Percentiles rank a stretch among this genome's conserved stretches.
Conservation (phyloP, 345 rosid species). For the Laguncularia racemosa region DNA sequence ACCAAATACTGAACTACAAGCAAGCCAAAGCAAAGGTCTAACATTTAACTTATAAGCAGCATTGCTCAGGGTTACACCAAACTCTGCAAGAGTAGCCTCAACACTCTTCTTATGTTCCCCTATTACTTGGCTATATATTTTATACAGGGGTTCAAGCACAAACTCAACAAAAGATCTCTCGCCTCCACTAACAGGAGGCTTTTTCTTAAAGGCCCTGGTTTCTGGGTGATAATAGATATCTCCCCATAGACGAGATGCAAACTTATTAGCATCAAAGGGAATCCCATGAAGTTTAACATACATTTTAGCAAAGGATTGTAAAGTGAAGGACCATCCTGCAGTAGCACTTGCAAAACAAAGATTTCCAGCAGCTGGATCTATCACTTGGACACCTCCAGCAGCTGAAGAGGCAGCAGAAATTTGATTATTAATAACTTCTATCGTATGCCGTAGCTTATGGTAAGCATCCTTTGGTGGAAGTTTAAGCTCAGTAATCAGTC, state of each 20-base stretch:
- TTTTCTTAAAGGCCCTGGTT: constrained; percentile 61
- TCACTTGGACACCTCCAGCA: constrained; percentile 73
- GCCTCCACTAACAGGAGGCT: constrained; percentile 72
- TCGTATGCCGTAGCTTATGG: constrained; percentile 87
- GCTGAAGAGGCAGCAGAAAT: constrained; percentile 83
- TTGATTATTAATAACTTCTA: constrained; percentile 90
- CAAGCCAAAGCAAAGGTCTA: constrained; percentile 83
- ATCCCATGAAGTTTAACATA: constrained; percentile 92
- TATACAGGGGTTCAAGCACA: constrained; percentile 92
- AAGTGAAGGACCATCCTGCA: constrained; percentile 96
- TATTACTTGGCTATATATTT: constrained; percentile 94
- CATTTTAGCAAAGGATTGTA: constrained; percentile 90
- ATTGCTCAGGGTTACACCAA: constrained; percentile 90
- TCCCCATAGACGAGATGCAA: constrained; percentile 95
- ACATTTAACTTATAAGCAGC: constrained; percentile 87
- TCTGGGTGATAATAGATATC: constrained; percentile 81
- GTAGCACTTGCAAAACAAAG: constrained; percentile 93
- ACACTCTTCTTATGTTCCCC: constrained; percentile 98
- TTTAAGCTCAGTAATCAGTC: constrained; percentile 90
- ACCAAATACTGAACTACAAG: constrained; percentile 92
- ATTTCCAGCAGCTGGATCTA: constrained; percentile 92
- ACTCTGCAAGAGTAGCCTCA: constrained; percentile 90
- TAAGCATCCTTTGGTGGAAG: constrained; percentile 98
- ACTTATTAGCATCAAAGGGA: constrained; percentile 80
- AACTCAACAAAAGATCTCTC: constrained; percentile 94